Base-by-base conservation (phyloP, 306 rosid species). In the Pyrus betulifolia region DNA sequence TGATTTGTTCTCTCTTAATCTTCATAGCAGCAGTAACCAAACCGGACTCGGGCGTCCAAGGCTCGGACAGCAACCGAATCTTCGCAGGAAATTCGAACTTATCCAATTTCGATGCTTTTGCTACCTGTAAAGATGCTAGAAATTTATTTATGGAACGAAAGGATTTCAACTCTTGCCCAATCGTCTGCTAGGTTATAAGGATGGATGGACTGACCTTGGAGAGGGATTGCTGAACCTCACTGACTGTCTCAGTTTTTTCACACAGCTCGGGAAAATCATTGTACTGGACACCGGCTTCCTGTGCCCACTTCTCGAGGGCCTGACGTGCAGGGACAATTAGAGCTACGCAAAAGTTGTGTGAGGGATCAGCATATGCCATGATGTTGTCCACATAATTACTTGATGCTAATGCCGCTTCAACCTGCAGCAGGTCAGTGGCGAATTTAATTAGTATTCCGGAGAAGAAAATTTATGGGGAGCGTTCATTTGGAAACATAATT, bases 1-100 rank as follows among this genome's bases (percentile, higher is more conserved):
- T 93, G 22, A 91, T 79, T 66, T 85, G 94, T 76, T 93, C 98
- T 80, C 98, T 90, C 86, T 87, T 94, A 31, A 94, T 84, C 92
- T 94, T 92, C 59, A 94, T 80, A 71, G 98, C 97, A 31, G 98
- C 96, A 19, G 98, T 92, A 60, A 92, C 98, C 86, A 92, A 82
- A 72, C 97, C 96, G 4, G 98, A 90, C 76, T 94, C 95, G 0
- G 96, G 97, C 31, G 96, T 90, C 98, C 98, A 92, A 79, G 91
- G 89, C 57, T 94, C 95, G 3, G 90, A 65, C 19, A 87, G 70
- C 84, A 94, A 81, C 83, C 85, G 86, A 15, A 89, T 86, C 91
- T 87, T 94, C 3, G 88, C 91, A 54, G 98, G 98, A 45, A 79
- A 77, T 79, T 94, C 98, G 63, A 88, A 78, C 85, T 90, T 94